Evolutionary conservation across 495 filamentous ascomycete species (phyloP).

Genomic region (Penicillium arizonense): DNA sequence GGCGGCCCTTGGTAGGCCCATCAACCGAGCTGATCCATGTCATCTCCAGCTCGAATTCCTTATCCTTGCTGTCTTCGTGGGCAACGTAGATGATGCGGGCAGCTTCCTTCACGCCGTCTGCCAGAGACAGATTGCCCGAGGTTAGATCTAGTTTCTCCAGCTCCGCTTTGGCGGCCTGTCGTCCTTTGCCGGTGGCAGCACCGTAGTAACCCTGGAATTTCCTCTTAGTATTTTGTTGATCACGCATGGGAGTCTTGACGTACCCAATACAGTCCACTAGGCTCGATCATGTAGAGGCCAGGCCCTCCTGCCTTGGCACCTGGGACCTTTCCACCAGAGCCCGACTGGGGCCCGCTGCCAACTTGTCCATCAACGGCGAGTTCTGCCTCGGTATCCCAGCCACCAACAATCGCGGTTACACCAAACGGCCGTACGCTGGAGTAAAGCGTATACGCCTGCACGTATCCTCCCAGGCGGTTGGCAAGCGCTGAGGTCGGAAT

Average conservation of each 20-base stretch:
- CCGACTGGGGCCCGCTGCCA: constrained; percentile 70
- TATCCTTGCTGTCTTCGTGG: constrained; percentile 96
- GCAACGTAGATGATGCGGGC: constrained; percentile 94
- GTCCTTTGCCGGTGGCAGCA: constrained; percentile 92
- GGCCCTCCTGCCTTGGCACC: constrained; percentile 81
- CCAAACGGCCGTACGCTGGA: constrained; percentile 94
- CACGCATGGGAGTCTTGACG: constrained; percentile 6
- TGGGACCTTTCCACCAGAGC: constrained; percentile 75
- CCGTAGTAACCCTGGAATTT: constrained; percentile 81
- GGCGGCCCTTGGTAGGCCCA: constrained; percentile 85
- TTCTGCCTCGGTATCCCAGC: constrained; percentile 85
- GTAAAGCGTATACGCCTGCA: constrained; percentile 97
- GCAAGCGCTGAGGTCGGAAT: constrained; percentile 85
- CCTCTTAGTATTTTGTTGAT: constrained; percentile 12
- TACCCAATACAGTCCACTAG: constrained; percentile 93
- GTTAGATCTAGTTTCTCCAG: constrained; percentile 95
- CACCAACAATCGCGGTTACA: constrained; percentile 89
- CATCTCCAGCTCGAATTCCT: constrained; percentile 99
- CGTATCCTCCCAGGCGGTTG: constrained; percentile 87
- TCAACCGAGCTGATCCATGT: constrained; percentile 84
- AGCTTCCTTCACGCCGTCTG: constrained; percentile 91
- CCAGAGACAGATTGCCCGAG: constrained; percentile 69
- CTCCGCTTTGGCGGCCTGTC: constrained; percentile 95
- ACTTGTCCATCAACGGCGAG: constrained; percentile 82
- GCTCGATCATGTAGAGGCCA: constrained; percentile 97